Evolutionary conservation across 2,329 filamentous ascomycete species (phyloP), one percentile per base, ranked within the genome.

Genomic region (Fusarium caatingaense): DNA sequence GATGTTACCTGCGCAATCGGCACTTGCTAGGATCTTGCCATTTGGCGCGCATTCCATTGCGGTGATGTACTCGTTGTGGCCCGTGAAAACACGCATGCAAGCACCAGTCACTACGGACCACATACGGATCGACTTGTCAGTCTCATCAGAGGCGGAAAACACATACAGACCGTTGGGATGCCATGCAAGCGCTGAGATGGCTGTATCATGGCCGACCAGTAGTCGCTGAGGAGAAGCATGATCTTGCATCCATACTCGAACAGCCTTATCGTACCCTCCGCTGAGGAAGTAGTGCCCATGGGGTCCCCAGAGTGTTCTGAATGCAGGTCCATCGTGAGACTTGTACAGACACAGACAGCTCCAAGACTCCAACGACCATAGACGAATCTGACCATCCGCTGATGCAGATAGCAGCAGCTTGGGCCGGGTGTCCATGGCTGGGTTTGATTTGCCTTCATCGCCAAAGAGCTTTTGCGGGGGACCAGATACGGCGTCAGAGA

Each of bases 211-310:
- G 2, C 96, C 96, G 5, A 95, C 93, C 68, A 98, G 91, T 50
- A 98, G 88, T 45, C 96, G 91, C 68, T 96, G 89, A 13, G 94
- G 92, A 25, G 94, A 94, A 45, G 97, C 94, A 71, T 97, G 93
- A 76, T 98, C 94, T 67, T 97, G 97, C 66, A 91, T 91, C 93
- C 95, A 99, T 15, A 98, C 84, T 18, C 96, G 91, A 11, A 94
- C 93, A 3, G 93, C 97, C 79, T 93, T 94, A 80, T 99, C 96
- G 79, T 93, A 93, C 11, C 93, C 93, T 37, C 89, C 92, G 9
- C 92, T 94, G 40, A 93, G 86, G 77, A 99, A 99, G 82, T 99
- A 99, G 80, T 98, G 94, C 1, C 96, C 96, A 60, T 94, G 94
- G 0, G 96, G 96, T 6, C 93, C 92, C 92, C 95, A 99, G 15